phyloP scores from a whole-genome alignment of 2,329 filamentous ascomycete species.

The Trichophyton verrucosum region DNA sequence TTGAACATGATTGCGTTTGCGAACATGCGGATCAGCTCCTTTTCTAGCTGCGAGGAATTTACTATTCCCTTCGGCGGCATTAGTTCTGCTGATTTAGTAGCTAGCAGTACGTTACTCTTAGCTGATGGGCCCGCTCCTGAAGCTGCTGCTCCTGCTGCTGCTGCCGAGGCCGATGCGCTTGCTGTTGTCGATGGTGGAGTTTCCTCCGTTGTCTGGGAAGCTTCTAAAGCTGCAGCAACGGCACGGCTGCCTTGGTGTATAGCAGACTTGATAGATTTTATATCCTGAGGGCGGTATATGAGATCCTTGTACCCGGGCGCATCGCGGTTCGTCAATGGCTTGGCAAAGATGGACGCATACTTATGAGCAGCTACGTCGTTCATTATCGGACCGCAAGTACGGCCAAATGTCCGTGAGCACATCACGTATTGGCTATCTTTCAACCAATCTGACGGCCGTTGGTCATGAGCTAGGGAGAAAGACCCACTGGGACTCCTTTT shows the following conservation, averaged over 20 bases:
- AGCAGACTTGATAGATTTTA: constrained; percentile 64
- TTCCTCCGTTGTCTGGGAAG: constrained; percentile 42
- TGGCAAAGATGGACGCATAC: constrained; percentile 67
- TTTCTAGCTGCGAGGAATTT: constrained; percentile 83
- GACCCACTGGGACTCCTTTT: constrained; percentile 3
- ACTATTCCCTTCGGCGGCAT: constrained; percentile 81
- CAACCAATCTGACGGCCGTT: constrained; percentile 23
- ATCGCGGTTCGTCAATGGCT: constrained; percentile 59
- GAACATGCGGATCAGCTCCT: constrained; percentile 92
- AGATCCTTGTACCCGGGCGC: constrained; percentile 65
- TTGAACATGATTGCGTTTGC: constrained; percentile 99
- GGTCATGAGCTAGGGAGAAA: not conserved
- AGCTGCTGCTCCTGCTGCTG: too few species aligned
- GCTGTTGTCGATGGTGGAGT: constrained; percentile 42
- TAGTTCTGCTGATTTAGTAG: constrained; percentile 57
- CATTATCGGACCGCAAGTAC: constrained; percentile 58
- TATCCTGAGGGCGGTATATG: constrained; percentile 61
- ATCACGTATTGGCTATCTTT: constrained; percentile 25
- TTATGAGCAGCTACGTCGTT: constrained; percentile 67
- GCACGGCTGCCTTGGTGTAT: constrained; percentile 42
- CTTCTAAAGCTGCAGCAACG: constrained; percentile 36
- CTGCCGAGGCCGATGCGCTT: too few species aligned
- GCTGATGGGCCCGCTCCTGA: constrained; percentile 21
- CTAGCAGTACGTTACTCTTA: constrained; percentile 31
- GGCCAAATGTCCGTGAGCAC: constrained; percentile 41